These are phyloP conservation scores for Tetraselmis striata DNA, from an alignment of 139 green algal genomes.

Conservation along the genomic window DNA sequence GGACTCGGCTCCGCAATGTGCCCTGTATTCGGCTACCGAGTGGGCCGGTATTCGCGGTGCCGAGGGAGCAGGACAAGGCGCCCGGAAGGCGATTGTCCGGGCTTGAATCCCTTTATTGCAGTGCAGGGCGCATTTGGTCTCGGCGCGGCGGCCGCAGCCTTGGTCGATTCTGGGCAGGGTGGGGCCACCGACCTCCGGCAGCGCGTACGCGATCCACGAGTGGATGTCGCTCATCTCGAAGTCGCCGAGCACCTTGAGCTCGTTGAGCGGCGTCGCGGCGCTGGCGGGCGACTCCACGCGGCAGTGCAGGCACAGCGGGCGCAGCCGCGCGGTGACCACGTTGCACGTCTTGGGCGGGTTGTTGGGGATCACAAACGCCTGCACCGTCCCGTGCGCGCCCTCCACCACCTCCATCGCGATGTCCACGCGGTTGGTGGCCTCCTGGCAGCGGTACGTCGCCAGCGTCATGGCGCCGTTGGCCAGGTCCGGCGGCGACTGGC, in stretches of 20 bases:
- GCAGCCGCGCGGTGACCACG: slow-evolving; percentile 8
- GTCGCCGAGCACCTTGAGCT: slow-evolving; percentile 55
- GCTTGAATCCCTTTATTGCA: too few species aligned
- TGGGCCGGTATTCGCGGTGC: too few species aligned
- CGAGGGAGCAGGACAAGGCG: too few species aligned
- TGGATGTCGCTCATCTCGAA: slow-evolving; percentile 52
- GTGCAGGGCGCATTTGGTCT: too few species aligned
- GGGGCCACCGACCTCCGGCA: slow-evolving; percentile 41
- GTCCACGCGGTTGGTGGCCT: slow-evolving; percentile 38
- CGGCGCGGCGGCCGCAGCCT: not conserved
- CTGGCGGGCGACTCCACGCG: slow-evolving; percentile 26
- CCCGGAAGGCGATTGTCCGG: too few species aligned
- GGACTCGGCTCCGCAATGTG: too few species aligned
- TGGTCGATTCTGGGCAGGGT: not conserved
- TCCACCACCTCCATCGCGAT: slow-evolving; percentile 26
- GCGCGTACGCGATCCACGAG: slow-evolving; percentile 34
- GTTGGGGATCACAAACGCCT: slow-evolving; percentile 41
- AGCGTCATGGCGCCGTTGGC: slow-evolving; percentile 44
- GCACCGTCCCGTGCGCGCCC: slow-evolving; percentile 23
- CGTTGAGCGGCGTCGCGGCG: slow-evolving; percentile 7
- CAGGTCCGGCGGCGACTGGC: slow-evolving; percentile 28
- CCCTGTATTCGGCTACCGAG: too few species aligned
- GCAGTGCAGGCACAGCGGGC: slow-evolving; percentile 56
- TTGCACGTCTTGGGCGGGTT: slow-evolving; percentile 41
- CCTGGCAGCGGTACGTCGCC: slow-evolving; percentile 65